Percentiles rank a stretch among this genome's conserved stretches.
These are phyloP conservation scores for Taxillus chinensis DNA, from an alignment of 164 flowering plant species.

Conservation along the genomic window DNA sequence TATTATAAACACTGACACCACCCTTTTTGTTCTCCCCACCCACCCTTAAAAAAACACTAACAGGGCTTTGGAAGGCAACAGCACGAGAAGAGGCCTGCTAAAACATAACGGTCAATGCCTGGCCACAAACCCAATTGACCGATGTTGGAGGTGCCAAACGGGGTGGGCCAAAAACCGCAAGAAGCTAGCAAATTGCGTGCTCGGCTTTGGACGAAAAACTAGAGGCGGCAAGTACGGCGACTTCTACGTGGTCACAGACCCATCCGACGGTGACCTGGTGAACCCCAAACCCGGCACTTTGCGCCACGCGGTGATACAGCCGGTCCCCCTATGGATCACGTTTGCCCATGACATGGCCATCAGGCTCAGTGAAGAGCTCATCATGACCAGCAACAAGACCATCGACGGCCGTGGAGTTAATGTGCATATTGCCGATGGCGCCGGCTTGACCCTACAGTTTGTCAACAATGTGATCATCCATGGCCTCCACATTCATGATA, in stretches of 20 bases:
- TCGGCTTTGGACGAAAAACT: slow-evolving; percentile 50
- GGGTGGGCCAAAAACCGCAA: slow-evolving; percentile 45
- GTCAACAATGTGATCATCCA: slow-evolving; percentile 48
- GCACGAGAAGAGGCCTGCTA: slow-evolving; percentile 35
- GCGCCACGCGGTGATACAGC: slow-evolving; percentile 48
- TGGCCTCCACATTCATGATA: slow-evolving; percentile 44
- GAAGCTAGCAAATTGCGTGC: slow-evolving; percentile 41
- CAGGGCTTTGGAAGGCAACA: slow-evolving; percentile 31
- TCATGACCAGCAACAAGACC: slow-evolving; percentile 36
- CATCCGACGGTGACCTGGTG: slow-evolving; percentile 41
- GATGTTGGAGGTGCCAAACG: slow-evolving; percentile 61
- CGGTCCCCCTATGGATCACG: slow-evolving; percentile 59
- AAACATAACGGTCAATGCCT: slow-evolving; percentile 23
- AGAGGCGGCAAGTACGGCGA: slow-evolving; percentile 48
- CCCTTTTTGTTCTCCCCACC: too few species aligned
- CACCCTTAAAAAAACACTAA: too few species aligned
- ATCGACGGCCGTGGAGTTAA: slow-evolving; percentile 46
- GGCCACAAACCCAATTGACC: slow-evolving; percentile 72
- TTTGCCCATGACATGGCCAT: slow-evolving; percentile 47
- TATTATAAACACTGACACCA: too few species aligned
- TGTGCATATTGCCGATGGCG: slow-evolving; percentile 46
- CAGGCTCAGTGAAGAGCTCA: slow-evolving; percentile 35
- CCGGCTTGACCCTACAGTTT: slow-evolving; percentile 45
- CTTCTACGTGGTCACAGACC: slow-evolving; percentile 42
- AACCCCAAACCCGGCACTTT: slow-evolving; percentile 67